Conservation (phyloP, 2,329 filamentous ascomycete species). For the Colletotrichum shisoi region DNA sequence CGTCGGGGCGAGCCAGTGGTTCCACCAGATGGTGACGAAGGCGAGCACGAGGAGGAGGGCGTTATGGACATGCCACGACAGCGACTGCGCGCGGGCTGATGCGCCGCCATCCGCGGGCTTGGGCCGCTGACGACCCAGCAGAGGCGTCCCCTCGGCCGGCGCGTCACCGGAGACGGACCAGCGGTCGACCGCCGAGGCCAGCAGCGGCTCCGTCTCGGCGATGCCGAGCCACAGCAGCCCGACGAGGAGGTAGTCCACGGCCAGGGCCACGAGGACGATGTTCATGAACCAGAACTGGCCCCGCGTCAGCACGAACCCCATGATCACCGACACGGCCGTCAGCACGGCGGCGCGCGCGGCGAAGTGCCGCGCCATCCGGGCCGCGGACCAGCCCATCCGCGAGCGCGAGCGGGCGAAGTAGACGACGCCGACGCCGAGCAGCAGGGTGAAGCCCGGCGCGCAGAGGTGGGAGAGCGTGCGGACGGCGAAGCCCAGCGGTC, state of each 20-base stretch:
- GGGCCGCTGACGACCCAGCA: constrained; percentile 42
- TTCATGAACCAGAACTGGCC: constrained; percentile 55
- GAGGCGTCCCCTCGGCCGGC: constrained; percentile 44
- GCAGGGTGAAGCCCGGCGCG: constrained; percentile 56
- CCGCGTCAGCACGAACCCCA: constrained; percentile 47
- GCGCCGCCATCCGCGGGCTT: constrained; percentile 15
- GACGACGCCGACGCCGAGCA: constrained; percentile 57
- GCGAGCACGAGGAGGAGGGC: constrained; percentile 47
- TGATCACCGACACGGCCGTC: constrained; percentile 45
- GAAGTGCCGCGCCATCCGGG: constrained; percentile 51
- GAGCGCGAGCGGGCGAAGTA: constrained; percentile 55
- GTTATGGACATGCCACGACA: constrained; percentile 56
- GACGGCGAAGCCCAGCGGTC: constrained; percentile 49
- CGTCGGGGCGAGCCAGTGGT: constrained; percentile 55
- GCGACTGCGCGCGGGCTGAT: constrained; percentile 24
- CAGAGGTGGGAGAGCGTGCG: constrained; percentile 57
- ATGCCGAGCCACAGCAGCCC: constrained; percentile 54
- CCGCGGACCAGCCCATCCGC: constrained; percentile 51
- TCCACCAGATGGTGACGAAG: constrained; percentile 56
- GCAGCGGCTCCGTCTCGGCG: constrained; percentile 47
- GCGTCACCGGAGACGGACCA: constrained; percentile 37
- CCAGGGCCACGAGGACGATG: constrained; percentile 55
- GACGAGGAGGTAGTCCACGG: constrained; percentile 55
- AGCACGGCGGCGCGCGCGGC: constrained; percentile 49
- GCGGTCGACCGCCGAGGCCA: constrained; percentile 44